Evolutionary conservation across 1,284 basidiomycete species (phyloP), one percentile per base, ranked within the genome.

Genomic region (Prillingera fragicola): DNA sequence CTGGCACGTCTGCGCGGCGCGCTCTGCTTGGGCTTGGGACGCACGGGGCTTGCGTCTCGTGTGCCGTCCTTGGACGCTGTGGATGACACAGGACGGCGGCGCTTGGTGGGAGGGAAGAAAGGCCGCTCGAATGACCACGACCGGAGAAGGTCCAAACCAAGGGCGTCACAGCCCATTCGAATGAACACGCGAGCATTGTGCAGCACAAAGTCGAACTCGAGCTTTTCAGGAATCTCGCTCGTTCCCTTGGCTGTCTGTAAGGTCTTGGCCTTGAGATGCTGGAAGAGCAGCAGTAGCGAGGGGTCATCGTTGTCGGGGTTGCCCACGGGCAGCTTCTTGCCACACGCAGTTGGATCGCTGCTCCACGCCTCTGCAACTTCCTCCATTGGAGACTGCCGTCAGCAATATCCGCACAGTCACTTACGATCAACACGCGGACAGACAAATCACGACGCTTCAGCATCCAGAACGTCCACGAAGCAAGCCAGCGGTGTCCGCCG

Each of bases 401-500:
- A 43, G 37, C 22, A 10, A 35, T 18, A 19, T 32, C 13, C 21
- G 12, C 14, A n/a, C 32, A 8, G 14, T 15, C 8, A 58, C 57
- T 43, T 41, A 63, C 63, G n/a, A 70, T 60, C n/a, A 70, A 45
- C 1, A 67, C 60, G 15, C 60, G 50, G 1, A 95, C 86, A 2
- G 90, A 83, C 12, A 95, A 65, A 69, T 96, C 91, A 37, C 86
- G 77, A 25, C 87, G 76, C 53, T 83, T 81, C 22, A 97, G 74
- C 52, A 88, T 74, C 88, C 91, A 95, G 67, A 96, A 91, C 4
- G 87, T 87, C 94, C 92, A 98, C 50, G 84, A 88, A n/a, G 81
- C 87, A n/a, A 97, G 74, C 85, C 87, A 97, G 26, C 94, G 78
- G 67, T 96, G 90, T 0, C 90, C 91, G 15, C 83, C 78, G 41